These are phyloP conservation scores for Lenzites betulinus DNA, from an alignment of 768 basidiomycete genomes.

Conservation along the genomic window DNA sequence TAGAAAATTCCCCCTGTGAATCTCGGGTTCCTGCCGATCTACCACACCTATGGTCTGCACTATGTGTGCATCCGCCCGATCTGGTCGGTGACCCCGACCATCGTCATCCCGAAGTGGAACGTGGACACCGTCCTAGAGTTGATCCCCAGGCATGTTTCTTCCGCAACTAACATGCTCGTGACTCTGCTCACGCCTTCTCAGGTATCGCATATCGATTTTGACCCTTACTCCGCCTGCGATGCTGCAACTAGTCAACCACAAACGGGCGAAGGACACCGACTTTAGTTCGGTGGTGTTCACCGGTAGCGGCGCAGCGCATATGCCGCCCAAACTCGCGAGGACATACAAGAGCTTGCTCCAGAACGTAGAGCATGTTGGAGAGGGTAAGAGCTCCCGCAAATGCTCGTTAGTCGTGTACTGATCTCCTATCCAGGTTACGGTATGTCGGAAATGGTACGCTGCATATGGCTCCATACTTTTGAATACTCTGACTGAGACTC, in stretches of 20 bases:
- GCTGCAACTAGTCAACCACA: slow-evolving; percentile 65
- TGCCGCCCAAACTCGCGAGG: slow-evolving; percentile 55
- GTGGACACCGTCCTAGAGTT: slow-evolving; percentile 48
- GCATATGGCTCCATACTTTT: not conserved
- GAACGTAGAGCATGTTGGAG: slow-evolving; percentile 35
- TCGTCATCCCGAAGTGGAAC: slow-evolving; percentile 67
- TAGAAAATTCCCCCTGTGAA: slow-evolving; percentile 38
- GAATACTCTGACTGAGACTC: not conserved
- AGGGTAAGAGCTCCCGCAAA: slow-evolving; percentile 43
- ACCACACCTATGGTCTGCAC: slow-evolving; percentile 69
- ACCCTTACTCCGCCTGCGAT: slow-evolving; percentile 62
- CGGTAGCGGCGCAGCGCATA: slow-evolving; percentile 64
- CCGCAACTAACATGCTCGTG: not conserved
- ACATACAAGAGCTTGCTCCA: slow-evolving; percentile 39
- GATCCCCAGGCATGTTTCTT: slow-evolving; percentile 58
- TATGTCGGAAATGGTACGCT: slow-evolving; percentile 33
- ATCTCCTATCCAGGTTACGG: slow-evolving; percentile 57
- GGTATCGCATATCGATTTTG: slow-evolving; percentile 55
- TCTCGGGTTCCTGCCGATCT: slow-evolving; percentile 66
- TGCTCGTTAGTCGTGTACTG: not conserved
- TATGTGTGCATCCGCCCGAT: slow-evolving; percentile 50
- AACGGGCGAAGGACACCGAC: slow-evolving; percentile 46
- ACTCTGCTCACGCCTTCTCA: slow-evolving; percentile 27
- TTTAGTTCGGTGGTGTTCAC: slow-evolving; percentile 50
- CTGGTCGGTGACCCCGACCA: slow-evolving; percentile 45